Conservation (phyloP, 805 yeast genomes). For the Metschnikowia vanudenii region DNA sequence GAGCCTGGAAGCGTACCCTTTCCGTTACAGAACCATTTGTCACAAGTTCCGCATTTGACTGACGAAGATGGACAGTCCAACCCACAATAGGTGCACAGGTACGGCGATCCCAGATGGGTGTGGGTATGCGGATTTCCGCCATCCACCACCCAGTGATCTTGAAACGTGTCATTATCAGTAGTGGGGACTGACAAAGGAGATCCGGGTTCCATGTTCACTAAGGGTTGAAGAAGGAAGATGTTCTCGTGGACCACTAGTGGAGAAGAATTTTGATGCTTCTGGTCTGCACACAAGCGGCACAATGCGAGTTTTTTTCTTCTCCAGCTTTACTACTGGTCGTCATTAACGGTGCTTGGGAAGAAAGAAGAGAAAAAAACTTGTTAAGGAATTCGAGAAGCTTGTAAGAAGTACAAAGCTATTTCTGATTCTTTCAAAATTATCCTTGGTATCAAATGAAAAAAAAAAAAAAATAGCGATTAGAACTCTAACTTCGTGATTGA, state of each 20-base stretch:
- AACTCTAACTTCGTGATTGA: too few relatives aligned
- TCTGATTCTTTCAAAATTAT: too few relatives aligned
- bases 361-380: too few relatives aligned
- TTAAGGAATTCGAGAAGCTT: too few relatives aligned
- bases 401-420: too few relatives aligned
- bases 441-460: too few relatives aligned
- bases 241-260: not conserved
- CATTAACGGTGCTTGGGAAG: too few relatives aligned
- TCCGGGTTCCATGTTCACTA: conserved; percentile 7
- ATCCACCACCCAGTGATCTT: conserved; percentile 2
- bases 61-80: conserved; percentile 61
- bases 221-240: not conserved
- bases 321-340: too few relatives aligned
- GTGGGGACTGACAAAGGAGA: not conserved
- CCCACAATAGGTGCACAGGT: conserved; percentile 68
- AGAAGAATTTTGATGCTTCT: conserved; percentile 5
- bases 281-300: not conserved
- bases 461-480: too few relatives aligned
- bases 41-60: conserved; percentile 72
- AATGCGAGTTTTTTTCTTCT: not conserved
- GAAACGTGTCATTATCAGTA: not conserved
- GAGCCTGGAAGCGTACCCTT: conserved; percentile 58
- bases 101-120: not conserved
- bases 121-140: not conserved
- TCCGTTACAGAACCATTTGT: conserved; percentile 89